phyloP scores from a whole-genome alignment of 192 early-diverging fungal species.

The Jimgerdemannia lactiflua region DNA sequence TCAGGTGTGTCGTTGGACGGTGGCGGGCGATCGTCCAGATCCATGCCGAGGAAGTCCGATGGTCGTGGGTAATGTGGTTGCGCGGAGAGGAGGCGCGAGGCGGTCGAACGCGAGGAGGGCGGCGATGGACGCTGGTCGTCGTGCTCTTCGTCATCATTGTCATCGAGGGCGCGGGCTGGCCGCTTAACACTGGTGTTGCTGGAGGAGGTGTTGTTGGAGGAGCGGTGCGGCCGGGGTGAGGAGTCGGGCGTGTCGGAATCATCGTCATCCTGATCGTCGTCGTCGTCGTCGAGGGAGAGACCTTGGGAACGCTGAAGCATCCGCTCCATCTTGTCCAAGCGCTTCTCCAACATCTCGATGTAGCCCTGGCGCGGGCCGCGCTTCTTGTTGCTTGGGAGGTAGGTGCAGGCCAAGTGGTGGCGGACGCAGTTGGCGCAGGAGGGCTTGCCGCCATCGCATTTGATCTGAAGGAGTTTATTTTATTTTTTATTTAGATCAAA shows the following conservation, averaged over 20 bases:
- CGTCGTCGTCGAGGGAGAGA: conserved; percentile 7
- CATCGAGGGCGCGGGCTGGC: too few relatives aligned
- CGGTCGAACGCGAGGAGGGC: background rate
- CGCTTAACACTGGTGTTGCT: too few relatives aligned
- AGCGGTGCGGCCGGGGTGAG: too few relatives aligned
- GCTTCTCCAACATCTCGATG: conserved; percentile 73
- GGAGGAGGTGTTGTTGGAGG: too few relatives aligned
- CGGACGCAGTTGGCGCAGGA: conserved; percentile 78
- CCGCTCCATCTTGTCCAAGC: conserved; percentile 76
- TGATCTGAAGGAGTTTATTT: conserved; percentile 43
- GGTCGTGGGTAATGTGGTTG: too few relatives aligned
- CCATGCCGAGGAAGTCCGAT: background rate
- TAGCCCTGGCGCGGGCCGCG: conserved; percentile 83
- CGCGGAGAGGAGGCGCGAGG: background rate
- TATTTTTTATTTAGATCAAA: background rate
- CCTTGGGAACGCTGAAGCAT: conserved; percentile 42
- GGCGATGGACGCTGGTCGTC: background rate
- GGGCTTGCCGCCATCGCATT: conserved; percentile 81
- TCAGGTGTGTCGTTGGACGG: background rate
- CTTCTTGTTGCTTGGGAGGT: conserved; percentile 84
- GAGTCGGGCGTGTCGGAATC: background rate
- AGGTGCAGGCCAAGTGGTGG: conserved; percentile 67
- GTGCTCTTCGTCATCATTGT: background rate
- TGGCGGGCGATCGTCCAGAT: background rate
- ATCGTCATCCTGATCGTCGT: conserved; percentile 1